phyloP scores from a whole-genome alignment of 2,329 filamentous ascomycete species.

The Beauveria asiatica region DNA sequence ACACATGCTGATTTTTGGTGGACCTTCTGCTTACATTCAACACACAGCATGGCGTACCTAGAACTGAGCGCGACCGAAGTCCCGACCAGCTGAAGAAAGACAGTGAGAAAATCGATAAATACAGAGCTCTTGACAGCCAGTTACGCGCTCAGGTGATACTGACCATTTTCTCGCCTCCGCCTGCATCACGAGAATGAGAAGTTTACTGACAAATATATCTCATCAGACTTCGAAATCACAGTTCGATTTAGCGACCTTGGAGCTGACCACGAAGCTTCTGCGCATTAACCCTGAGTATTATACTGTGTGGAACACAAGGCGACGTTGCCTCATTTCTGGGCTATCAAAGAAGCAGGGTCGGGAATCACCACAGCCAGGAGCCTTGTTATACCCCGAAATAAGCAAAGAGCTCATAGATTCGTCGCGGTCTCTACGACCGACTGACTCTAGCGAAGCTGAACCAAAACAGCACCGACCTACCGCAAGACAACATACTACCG shows the following conservation, averaged over 20 bases:
- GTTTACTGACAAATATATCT: neutral
- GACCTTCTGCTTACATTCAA: neutral
- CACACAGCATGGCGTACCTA: constrained; percentile 72
- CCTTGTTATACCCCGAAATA: constrained; percentile 44
- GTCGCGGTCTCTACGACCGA: constrained; percentile 50
- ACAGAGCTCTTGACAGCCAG: constrained; percentile 60
- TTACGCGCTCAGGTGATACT: constrained; percentile 54
- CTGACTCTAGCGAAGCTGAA: constrained; percentile 44
- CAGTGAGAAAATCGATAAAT: constrained; percentile 65
- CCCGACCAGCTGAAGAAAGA: constrained; percentile 65
- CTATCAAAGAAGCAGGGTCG: constrained; percentile 45
- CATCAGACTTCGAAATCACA: constrained; percentile 31
- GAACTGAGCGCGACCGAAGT: constrained; percentile 52
- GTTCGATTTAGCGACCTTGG: constrained; percentile 49
- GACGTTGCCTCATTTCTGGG: constrained; percentile 55
- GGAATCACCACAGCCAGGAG: constrained; percentile 46
- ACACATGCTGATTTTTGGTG: neutral
- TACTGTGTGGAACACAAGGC: constrained; percentile 83
- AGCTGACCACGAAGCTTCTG: constrained; percentile 64
- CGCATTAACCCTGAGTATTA: constrained; percentile 81
- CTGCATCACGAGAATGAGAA: neutral
- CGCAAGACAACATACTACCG: constrained; percentile 13
- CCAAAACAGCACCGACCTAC: constrained; percentile 28
- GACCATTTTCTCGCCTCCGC: neutral
- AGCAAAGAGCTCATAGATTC: constrained; percentile 51